phyloP scores from a whole-genome alignment of 805 yeast species.

The Saccharomycopsis sp. region DNA sequence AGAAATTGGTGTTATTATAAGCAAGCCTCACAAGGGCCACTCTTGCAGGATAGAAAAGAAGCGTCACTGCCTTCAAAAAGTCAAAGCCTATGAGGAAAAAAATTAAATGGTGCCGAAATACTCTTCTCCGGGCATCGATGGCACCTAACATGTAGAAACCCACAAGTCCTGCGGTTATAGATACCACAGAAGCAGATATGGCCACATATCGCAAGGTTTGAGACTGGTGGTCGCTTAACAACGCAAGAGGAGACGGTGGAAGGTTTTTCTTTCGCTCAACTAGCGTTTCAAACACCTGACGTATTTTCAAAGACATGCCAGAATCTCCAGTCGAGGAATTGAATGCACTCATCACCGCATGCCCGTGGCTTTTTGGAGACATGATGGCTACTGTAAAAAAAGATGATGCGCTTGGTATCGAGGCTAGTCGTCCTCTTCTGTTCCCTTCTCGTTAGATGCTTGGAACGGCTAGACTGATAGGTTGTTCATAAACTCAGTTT shows the following conservation, averaged over 20 bases:
- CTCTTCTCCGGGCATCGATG: slow-evolving; percentile 53
- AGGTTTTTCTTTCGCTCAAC: not conserved
- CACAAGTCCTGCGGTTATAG: slow-evolving; percentile 45
- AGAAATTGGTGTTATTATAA: slow-evolving; percentile 42
- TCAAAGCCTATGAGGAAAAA: slow-evolving; percentile 65
- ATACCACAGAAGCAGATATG: slow-evolving; percentile 41
- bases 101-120: slow-evolving; percentile 65
- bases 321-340: too few species aligned
- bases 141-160: slow-evolving; percentile 56
- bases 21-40: slow-evolving; percentile 36
- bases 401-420: too few species aligned
- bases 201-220: slow-evolving; percentile 28
- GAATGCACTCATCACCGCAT: not conserved
- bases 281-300: not conserved
- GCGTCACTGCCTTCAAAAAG: slow-evolving; percentile 59
- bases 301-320: too few species aligned
- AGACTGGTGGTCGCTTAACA: slow-evolving; percentile 11
- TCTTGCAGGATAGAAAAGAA: slow-evolving; percentile 60
- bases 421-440: too few species aligned
- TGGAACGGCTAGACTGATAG: not conserved
- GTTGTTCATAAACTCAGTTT: not conserved
- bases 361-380: not conserved
- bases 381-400: too few species aligned
- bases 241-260: slow-evolving; percentile 13
- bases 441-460: too few species aligned